Conservation (phyloP, 2,329 filamentous ascomycete species). For the Alternaria sp. region DNA sequence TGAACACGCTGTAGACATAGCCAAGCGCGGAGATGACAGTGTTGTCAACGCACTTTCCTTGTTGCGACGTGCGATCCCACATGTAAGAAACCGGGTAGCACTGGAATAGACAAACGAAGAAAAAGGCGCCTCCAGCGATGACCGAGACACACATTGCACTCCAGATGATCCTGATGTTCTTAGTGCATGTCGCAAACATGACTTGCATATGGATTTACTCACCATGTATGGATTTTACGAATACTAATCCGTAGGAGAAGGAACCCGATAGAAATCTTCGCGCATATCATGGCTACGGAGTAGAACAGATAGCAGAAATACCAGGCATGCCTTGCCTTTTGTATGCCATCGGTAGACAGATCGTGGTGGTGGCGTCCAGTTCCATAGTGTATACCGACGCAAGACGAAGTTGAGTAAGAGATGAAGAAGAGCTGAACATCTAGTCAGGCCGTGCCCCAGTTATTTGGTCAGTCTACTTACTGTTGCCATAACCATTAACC, state of each 20-base stretch:
- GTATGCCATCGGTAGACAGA: constrained; percentile 27
- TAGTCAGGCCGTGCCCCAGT: constrained; percentile 2
- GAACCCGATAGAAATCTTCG: constrained; percentile 46
- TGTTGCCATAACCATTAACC: constrained; percentile 43
- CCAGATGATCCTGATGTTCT: constrained; percentile 44
- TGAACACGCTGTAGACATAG: constrained; percentile 58
- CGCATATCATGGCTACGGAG: constrained; percentile 40
- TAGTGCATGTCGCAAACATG: neutral
- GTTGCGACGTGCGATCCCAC: constrained; percentile 53
- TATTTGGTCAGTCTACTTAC: constrained; percentile 26
- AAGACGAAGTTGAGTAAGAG: constrained; percentile 36
- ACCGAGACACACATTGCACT: constrained; percentile 47
- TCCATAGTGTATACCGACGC: constrained; percentile 39
- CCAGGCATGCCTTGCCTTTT: constrained; percentile 41
- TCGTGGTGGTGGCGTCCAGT: constrained; percentile 42
- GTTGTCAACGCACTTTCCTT: constrained; percentile 54
- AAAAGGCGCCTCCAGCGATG: constrained; percentile 51
- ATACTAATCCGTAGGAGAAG: constrained; percentile 45
- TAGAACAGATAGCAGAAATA: constrained; percentile 48
- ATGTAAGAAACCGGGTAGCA: constrained; percentile 60
- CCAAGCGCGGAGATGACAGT: constrained; percentile 53
- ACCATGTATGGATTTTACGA: constrained; percentile 38
- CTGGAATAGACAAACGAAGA: constrained; percentile 61
- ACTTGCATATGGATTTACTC: neutral
- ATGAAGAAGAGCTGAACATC: constrained; percentile 32